Conservation (phyloP, 2,329 filamentous ascomycete genomes). For the Spiromastix sp. region DNA sequence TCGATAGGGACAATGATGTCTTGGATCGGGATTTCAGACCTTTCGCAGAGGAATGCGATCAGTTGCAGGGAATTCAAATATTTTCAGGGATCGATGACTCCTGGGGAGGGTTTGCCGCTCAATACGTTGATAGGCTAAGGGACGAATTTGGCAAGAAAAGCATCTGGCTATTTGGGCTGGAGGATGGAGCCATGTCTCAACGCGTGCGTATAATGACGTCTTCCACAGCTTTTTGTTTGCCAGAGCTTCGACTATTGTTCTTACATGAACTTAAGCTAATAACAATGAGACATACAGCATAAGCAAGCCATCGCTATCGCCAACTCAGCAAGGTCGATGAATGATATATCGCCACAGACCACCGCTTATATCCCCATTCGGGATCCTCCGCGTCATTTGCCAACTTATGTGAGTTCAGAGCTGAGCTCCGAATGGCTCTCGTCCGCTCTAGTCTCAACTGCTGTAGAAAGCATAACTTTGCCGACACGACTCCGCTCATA, state of each 20-base stretch:
- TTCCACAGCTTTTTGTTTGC: too few relatives aligned
- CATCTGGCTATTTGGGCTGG: conserved; percentile 78
- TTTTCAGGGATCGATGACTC: conserved; percentile 64
- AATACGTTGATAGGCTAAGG: conserved; percentile 64
- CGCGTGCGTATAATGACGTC: conserved; percentile 47
- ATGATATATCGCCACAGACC: conserved; percentile 57
- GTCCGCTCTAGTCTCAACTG: conserved; percentile 64
- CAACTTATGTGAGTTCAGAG: conserved; percentile 51
- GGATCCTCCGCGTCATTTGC: conserved; percentile 47
- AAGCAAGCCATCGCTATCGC: conserved; percentile 55
- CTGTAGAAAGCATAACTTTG: conserved; percentile 68
- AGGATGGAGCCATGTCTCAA: conserved; percentile 48
- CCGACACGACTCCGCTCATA: conserved; percentile 49
- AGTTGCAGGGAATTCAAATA: conserved; percentile 78
- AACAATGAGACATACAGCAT: conserved; percentile 24
- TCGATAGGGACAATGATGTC: conserved; percentile 74
- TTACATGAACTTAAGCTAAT: neutral
- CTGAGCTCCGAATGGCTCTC: conserved; percentile 64
- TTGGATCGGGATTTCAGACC: conserved; percentile 81
- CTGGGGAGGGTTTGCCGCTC: conserved; percentile 67
- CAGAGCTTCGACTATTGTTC: neutral
- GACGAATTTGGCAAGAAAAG: conserved; percentile 86
- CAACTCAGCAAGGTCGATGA: conserved; percentile 65
- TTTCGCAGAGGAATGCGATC: conserved; percentile 88
- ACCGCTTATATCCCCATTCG: conserved; percentile 70